Evolutionary conservation across 2,329 filamentous ascomycete genomes (phyloP).

Genomic region (Epichloe uncinata): DNA sequence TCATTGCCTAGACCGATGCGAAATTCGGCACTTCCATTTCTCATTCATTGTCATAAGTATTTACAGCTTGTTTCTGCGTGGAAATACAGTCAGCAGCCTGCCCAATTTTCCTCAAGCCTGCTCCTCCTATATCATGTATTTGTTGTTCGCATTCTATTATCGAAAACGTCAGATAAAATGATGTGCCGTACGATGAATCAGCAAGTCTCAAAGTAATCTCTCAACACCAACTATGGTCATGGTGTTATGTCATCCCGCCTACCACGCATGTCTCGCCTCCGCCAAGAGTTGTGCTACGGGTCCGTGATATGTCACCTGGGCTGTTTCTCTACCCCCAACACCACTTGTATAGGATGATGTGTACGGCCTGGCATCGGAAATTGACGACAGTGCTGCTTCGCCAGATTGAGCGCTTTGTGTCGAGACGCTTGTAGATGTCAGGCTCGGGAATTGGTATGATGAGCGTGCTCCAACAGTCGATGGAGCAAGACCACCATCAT

Average conservation of each 20-base stretch:
- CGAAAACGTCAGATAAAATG: not conserved
- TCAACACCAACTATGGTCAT: not conserved
- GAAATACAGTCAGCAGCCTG: not conserved
- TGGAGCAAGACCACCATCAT: not conserved
- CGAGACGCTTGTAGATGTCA: not conserved
- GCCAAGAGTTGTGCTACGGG: conserved; percentile 4
- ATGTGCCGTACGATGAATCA: not conserved
- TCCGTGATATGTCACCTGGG: not conserved
- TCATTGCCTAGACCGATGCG: not conserved
- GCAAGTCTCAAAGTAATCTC: not conserved
- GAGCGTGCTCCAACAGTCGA: not conserved
- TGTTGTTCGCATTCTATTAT: not conserved
- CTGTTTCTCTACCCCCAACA: not conserved
- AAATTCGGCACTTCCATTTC: not conserved
- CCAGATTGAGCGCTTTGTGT: not conserved
- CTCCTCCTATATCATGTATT: not conserved
- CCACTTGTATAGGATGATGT: not conserved
- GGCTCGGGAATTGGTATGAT: not conserved
- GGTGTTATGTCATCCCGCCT: not conserved
- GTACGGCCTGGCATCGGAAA: not conserved
- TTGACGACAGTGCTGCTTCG: not conserved
- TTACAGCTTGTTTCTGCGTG: not conserved
- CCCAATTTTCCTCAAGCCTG: not conserved
- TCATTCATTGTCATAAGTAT: not conserved
- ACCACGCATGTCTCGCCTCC: conserved; percentile 1